Conservation (phyloP, 345 rosid genomes). For the Barbarea vulgaris region DNA sequence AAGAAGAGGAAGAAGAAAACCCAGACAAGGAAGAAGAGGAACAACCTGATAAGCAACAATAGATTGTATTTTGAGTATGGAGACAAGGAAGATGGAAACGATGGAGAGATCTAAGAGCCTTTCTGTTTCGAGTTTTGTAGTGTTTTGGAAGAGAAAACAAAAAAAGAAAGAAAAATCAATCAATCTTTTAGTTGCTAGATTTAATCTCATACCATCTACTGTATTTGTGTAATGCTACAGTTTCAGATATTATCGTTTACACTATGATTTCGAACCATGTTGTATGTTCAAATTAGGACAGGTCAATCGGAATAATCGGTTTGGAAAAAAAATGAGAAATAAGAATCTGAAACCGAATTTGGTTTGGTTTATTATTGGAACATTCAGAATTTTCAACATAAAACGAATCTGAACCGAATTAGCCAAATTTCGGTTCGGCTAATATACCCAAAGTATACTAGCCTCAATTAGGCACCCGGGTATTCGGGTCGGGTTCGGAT, state of each 20-base stretch:
- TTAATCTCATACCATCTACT: slow-evolving; percentile 7
- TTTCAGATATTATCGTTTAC: background rate
- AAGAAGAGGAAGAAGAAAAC: slow-evolving; percentile 66
- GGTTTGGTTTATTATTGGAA: background rate
- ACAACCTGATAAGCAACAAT: slow-evolving; percentile 46
- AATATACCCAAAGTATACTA: too few relatives aligned
- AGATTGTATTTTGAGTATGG: slow-evolving; percentile 13
- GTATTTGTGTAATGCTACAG: slow-evolving; percentile 20
- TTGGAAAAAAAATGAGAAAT: background rate
- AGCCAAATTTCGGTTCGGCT: background rate
- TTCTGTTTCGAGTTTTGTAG: slow-evolving; percentile 36
- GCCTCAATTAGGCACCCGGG: too few relatives aligned
- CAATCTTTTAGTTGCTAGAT: slow-evolving; percentile 26
- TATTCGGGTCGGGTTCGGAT: too few relatives aligned
- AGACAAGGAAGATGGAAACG: background rate
- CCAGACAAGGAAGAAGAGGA: slow-evolving; percentile 65
- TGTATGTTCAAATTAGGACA: background rate
- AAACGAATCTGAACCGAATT: background rate
- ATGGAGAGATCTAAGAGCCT: slow-evolving; percentile 8
- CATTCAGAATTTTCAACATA: background rate
- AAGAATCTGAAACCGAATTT: background rate
- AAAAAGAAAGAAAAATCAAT: background rate
- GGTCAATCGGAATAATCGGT: too few relatives aligned
- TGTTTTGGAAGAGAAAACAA: background rate
- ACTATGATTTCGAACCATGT: background rate